Percentiles rank a stretch among this genome's conserved stretches.
phyloP scores from a whole-genome alignment of 371 early-diverging fungal genomes.

The Mucor piriformis region DNA sequence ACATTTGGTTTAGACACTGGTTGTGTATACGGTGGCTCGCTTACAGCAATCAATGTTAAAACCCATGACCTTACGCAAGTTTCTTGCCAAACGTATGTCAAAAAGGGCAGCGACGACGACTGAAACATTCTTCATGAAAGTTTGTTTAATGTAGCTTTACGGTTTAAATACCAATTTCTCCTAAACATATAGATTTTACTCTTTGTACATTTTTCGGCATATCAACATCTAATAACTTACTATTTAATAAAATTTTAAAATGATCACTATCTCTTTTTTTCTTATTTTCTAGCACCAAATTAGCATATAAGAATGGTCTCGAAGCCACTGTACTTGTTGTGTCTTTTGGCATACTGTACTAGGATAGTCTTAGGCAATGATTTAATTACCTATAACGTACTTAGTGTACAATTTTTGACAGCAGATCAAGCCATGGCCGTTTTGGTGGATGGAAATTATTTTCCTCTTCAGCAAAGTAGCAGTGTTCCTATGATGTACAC shows the following conservation, averaged over 20 bases:
- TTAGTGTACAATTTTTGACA: not conserved
- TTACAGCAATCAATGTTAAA: conserved; percentile 58
- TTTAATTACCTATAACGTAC: not conserved
- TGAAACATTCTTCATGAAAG: not conserved
- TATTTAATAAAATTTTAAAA: not conserved
- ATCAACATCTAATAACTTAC: not conserved
- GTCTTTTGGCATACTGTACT: not conserved
- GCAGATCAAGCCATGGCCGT: not conserved
- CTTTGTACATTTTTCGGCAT: not conserved
- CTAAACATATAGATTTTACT: not conserved
- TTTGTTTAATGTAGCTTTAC: not conserved
- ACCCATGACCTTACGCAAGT: conserved; percentile 38
- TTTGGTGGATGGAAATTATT: not conserved
- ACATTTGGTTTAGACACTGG: conserved; percentile 71
- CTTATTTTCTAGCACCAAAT: too few relatives aligned
- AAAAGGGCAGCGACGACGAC: conserved; percentile 11
- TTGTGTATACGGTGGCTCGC: conserved; percentile 65
- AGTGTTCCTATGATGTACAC: not conserved
- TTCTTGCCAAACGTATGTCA: conserved; percentile 23
- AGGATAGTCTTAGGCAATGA: not conserved
- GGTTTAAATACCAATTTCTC: conserved; percentile 1
- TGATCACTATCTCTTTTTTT: not conserved
- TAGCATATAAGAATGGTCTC: not conserved
- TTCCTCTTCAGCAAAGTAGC: not conserved
- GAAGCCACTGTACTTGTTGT: not conserved